Conservation (phyloP, 768 basidiomycete species). For the Lentinula raphanica region DNA sequence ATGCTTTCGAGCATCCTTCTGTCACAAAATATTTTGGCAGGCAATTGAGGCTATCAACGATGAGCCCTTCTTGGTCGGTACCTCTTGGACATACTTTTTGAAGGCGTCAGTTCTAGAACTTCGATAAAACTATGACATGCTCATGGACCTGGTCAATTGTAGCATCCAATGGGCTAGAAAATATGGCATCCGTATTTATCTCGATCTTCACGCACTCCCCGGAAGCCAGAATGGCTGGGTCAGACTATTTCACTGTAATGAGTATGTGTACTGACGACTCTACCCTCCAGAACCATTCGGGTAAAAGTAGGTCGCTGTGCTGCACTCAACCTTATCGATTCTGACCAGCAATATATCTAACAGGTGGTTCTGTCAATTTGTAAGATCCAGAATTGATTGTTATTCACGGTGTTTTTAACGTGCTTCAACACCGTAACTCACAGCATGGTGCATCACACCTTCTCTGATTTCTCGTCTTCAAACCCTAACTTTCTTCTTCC, state of each 20-base stretch:
- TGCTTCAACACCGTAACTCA: neutral
- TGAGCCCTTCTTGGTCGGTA: slow-evolving; percentile 79
- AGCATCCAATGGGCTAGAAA: slow-evolving; percentile 84
- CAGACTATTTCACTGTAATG: slow-evolving; percentile 33
- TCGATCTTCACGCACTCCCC: slow-evolving; percentile 71
- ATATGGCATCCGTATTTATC: slow-evolving; percentile 84
- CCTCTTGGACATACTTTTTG: slow-evolving; percentile 64
- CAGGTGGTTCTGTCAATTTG: slow-evolving; percentile 63
- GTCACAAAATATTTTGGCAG: neutral
- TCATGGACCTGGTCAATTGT: slow-evolving; percentile 65
- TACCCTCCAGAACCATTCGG: slow-evolving; percentile 42
- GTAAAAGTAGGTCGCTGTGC: slow-evolving; percentile 31
- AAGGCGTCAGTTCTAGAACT: slow-evolving; percentile 14
- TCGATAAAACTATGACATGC: slow-evolving; percentile 15
- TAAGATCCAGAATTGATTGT: slow-evolving; percentile 17
- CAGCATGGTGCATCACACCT: slow-evolving; percentile 4
- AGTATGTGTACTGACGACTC: neutral
- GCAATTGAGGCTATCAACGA: slow-evolving; percentile 50
- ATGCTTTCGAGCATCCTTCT: slow-evolving; percentile 25
- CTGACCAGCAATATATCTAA: neutral
- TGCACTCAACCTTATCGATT: neutral
- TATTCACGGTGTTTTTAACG: neutral
- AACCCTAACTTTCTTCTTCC: slow-evolving; percentile 3
- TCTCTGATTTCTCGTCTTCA: neutral
- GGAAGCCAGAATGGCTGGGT: slow-evolving; percentile 88